These are phyloP conservation scores for Rhazya stricta DNA, from an alignment of 257 asterid genomes.

Conservation along the genomic window DNA sequence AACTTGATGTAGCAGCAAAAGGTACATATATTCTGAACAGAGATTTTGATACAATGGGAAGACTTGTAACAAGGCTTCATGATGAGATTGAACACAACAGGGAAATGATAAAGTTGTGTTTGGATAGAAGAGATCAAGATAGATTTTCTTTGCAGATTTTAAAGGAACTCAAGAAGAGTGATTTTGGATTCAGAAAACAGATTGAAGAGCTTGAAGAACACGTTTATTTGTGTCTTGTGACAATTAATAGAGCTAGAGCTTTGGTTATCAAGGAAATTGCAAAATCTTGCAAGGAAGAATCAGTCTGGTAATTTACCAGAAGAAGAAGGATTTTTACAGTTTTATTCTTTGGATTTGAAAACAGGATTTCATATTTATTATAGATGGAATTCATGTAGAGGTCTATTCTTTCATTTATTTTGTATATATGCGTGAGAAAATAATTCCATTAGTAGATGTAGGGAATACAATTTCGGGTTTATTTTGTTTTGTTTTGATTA, in stretches of 20 bases:
- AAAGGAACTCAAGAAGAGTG: conserved; percentile 55
- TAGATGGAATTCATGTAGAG: neutral
- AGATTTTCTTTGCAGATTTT: conserved; percentile 35
- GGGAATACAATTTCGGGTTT: too few species aligned
- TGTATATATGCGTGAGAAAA: neutral
- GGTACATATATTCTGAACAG: conserved; percentile 75
- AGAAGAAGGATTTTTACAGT: neutral
- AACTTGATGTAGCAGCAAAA: conserved; percentile 75
- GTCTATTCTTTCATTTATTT: neutral
- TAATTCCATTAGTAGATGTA: neutral
- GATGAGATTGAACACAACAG: conserved; percentile 72
- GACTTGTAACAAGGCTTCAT: conserved; percentile 50
- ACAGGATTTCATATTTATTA: neutral
- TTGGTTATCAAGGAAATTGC: conserved; percentile 56
- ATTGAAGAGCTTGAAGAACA: conserved; percentile 81
- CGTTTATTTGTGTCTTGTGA: conserved; percentile 58
- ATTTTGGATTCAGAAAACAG: conserved; percentile 48
- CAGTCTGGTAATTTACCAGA: neutral
- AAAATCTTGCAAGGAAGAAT: conserved; percentile 14
- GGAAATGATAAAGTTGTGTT: conserved; percentile 45
- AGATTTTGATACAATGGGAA: conserved; percentile 76
- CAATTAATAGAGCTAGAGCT: conserved; percentile 66
- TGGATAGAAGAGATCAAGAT: conserved; percentile 54
- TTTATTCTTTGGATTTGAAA: neutral
- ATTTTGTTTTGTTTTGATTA: too few species aligned